phyloP scores from a whole-genome alignment of 805 yeast genomes.

The Barnettozyma sucrosica region DNA sequence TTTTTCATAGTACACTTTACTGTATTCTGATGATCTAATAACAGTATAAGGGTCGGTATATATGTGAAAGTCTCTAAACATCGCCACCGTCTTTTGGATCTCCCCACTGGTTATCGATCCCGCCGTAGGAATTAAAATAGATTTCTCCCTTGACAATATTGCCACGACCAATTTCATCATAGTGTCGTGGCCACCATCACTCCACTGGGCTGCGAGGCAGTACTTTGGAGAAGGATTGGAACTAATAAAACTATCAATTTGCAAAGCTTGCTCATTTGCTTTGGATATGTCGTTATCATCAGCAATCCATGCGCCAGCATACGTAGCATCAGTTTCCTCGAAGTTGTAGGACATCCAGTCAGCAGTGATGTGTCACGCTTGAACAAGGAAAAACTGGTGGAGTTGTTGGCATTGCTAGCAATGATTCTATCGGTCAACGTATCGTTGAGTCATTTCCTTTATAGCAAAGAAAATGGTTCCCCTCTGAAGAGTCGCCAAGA shows the following conservation, averaged over 20 bases:
- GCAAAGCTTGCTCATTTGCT: not conserved
- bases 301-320: not conserved
- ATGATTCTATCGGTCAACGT: not conserved
- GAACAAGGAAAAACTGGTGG: not conserved
- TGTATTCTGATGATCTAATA: not conserved
- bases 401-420: not conserved
- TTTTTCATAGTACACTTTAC: not conserved
- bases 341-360: not conserved
- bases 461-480: not conserved
- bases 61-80: not conserved
- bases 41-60: not conserved
- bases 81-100: conserved; percentile 1
- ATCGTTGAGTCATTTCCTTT: not conserved
- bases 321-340: not conserved
- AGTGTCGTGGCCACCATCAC: not conserved
- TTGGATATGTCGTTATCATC: not conserved
- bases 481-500: not conserved
- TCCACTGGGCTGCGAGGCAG: conserved; percentile 1
- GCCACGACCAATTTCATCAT: not conserved
- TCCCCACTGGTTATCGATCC: not conserved
- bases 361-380: not conserved
- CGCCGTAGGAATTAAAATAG: not conserved
- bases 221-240: not conserved
- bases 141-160: conserved; percentile 1
- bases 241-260: not conserved